phyloP scores from a whole-genome alignment of 202 grass and related monocot genomes.

The Panicum virgatum region DNA sequence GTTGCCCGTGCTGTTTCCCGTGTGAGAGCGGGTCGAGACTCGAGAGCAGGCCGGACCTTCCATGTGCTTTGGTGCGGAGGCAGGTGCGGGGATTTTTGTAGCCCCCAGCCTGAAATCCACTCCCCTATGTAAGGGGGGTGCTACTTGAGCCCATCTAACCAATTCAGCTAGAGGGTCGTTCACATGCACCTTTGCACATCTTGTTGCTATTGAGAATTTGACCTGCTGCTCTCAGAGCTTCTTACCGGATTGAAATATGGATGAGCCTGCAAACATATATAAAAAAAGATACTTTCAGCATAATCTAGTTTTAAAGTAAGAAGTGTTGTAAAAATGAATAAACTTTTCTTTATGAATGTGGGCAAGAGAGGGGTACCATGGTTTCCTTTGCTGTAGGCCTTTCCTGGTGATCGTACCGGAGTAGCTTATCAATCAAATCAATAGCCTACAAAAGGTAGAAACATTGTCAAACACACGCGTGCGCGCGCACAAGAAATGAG shows the following conservation, averaged over 20 bases:
- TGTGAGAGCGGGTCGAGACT: too few species aligned
- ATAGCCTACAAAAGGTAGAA: constrained; percentile 56
- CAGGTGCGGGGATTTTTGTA: too few species aligned
- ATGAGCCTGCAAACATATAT: constrained; percentile 62
- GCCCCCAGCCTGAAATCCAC: too few species aligned
- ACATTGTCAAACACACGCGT: constrained; percentile 12
- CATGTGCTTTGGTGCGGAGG: too few species aligned
- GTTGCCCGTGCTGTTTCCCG: too few species aligned
- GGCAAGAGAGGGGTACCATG: constrained; percentile 47
- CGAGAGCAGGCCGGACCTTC: too few species aligned
- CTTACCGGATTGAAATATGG: constrained; percentile 80
- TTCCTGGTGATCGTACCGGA: constrained; percentile 88
- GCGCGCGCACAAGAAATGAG: not conserved
- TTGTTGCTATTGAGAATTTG: constrained; percentile 34
- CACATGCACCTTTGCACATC: not conserved
- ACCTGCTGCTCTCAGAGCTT: constrained; percentile 50
- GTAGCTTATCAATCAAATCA: constrained; percentile 83
- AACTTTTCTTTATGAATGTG: constrained; percentile 17
- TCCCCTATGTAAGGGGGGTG: too few species aligned
- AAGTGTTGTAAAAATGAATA: not conserved
- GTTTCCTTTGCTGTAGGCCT: constrained; percentile 90
- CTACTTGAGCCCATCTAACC: too few species aligned
- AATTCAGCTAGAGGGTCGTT: too few species aligned
- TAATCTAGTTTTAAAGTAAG: not conserved
- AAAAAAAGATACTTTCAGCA: constrained; percentile 19